Evolutionary conservation across 805 yeast genomes (phyloP), one percentile per base, ranked within the genome.

Genomic region (Deakozyma indianensis): DNA sequence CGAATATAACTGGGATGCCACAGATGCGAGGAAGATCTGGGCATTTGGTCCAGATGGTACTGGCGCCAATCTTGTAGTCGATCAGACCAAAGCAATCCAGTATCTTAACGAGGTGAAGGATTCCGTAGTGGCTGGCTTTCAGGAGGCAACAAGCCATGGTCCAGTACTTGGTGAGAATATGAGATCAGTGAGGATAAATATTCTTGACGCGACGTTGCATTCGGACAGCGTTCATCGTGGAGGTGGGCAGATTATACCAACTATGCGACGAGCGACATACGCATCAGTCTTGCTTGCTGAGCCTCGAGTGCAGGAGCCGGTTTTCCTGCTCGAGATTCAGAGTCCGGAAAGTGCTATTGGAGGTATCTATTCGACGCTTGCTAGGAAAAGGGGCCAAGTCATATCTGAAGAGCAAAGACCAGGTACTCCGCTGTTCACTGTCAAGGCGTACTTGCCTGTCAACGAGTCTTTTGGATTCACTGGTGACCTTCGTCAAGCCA

Each of bases 221-320:
- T 87, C 94, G 67, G 94, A 83, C 80, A 88, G 92, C 72, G 83
- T 83, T 73, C 94, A 83, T 79, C 83, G 94, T 82, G 94, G 94
- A 81, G 90, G 86, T 76, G 94, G 94, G 74, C 94, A 83, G 76
- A 78, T 83, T 69, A 81, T 83, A 72, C 92, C 94, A 78, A 83
- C 94, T 69, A 83, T 83, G 94, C 83, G 92, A 83, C 81, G 94
- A 80, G 92, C 76, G 61, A 80, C 94, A 54, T 83, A 80, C 72
- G 94, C 92, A 66, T 78, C 90, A 63, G 78, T 83, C 83, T 78
- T 83, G 69, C 78, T 83, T 71, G 94, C 94, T 71, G 80, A 82
- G 70, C 94, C 94, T 76, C 84, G 80, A 66, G 80, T 83, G 62
- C 94, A 83, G 74, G 92, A 83, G 72, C 92, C 94, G 69, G 80